Percentiles rank a stretch among this genome's conserved stretches.
Conservation (phyloP, 78 protist species). For the Speleostelium caveatum region DNA sequence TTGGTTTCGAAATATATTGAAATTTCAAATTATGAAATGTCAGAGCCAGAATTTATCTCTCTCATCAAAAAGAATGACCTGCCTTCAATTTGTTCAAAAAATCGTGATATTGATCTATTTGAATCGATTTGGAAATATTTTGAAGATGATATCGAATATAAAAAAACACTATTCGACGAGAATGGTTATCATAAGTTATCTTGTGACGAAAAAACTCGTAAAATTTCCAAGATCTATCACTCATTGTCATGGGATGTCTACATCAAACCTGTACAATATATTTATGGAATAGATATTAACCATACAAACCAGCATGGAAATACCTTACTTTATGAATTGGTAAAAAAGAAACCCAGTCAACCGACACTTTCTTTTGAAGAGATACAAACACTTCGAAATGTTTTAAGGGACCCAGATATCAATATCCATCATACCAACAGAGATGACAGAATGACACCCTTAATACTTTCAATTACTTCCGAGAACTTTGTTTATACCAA, state of each 20-base stretch:
- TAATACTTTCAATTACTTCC: not conserved
- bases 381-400: not conserved
- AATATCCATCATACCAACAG: not conserved
- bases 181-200: not conserved
- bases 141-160: not conserved
- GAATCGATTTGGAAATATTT: not conserved
- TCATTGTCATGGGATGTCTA: not conserved
- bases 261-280: not conserved
- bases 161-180: not conserved
- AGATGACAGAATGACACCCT: not conserved
- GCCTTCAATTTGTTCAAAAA: not conserved
- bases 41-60: not conserved
- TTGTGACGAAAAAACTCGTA: not conserved
- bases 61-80: not conserved
- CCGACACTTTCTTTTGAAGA: not conserved
- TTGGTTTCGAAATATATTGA: not conserved
- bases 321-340: not conserved
- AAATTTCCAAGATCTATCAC: not conserved
- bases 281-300: too few species aligned
- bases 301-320: not conserved
- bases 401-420: too few species aligned
- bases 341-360: not conserved
- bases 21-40: too few species aligned
- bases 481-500: too few species aligned
- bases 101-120: not conserved